Base-by-base conservation (phyloP, 1,139 yeast genomes). In the Saccharomycopsis phalli region DNA sequence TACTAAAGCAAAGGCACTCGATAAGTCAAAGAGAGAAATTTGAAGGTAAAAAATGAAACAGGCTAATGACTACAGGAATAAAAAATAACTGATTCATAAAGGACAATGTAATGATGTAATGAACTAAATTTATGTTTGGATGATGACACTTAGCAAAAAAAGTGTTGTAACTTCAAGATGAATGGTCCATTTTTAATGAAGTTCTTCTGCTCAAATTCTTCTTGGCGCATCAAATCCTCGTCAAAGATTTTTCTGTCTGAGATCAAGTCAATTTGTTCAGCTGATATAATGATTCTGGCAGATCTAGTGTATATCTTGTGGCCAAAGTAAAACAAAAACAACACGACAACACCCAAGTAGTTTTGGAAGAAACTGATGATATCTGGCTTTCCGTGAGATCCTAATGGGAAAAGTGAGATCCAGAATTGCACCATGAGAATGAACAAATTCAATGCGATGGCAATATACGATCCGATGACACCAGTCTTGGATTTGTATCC, bases 391-490 rank as follows among this genome's bases (percentile, higher is more conserved):
- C 78, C 74, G 20, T 50, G 41, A 3, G 56, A 68, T 4, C 75
- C 76, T 36, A 78, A 53, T 34, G 91, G 91, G 61, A 62, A 79
- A 38, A 80, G 60, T 2, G 86, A 80, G 35, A 74, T 65, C 86
- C 86, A 81, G 58, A 81, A 75, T 60, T 82, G 93, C 23, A 81
- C 80, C 47, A 70, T 59, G 46, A 84, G 62, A 40, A 83, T 76
- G 47, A 76, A 63, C 31, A 69, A 40, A 53, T 77, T 80, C 48
- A 83, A 57, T 3, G 56, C 37, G 14, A 74, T 53, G 22, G 91
- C 91, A 50, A 70, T 65, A 48, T 56, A 61, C 2, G 93, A 80
- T 35, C 94, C 94, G 47, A 54, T 50, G 11, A 69, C 53, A 37
- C 94, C 94, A 40, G 71, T 67, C 48, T 69, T 76, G 1, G 91